Conservation (phyloP, 257 asterid genomes). For the Forsythia suspensa region DNA sequence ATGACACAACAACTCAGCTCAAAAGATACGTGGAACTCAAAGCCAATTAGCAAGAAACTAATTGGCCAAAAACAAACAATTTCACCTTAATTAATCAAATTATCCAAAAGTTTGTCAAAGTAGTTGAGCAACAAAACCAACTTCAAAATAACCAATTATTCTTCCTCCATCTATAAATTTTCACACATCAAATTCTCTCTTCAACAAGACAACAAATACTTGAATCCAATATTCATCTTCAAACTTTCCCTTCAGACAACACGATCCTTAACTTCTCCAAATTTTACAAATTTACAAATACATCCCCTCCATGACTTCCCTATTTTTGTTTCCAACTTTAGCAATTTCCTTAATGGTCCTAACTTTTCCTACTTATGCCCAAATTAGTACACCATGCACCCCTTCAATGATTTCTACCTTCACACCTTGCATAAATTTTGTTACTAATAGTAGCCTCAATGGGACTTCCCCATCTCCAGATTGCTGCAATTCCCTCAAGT, state of each 20-base stretch:
- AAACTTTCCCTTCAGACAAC: not conserved
- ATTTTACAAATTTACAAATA: not conserved
- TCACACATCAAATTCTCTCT: too few relatives aligned
- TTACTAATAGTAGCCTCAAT: slow-evolving; percentile 30
- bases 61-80: slow-evolving; percentile 2
- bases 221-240: not conserved
- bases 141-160: slow-evolving; percentile 9
- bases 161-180: slow-evolving; percentile 39
- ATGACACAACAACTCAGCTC: not conserved
- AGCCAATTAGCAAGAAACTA: not conserved
- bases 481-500: slow-evolving; percentile 70
- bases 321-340: slow-evolving; percentile 22
- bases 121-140: slow-evolving; percentile 40
- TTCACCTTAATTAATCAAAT: not conserved
- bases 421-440: slow-evolving; percentile 51
- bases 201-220: slow-evolving; percentile 1
- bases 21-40: not conserved
- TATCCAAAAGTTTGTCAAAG: slow-evolving; percentile 36
- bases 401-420: slow-evolving; percentile 58
- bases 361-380: slow-evolving; percentile 34
- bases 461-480: slow-evolving; percentile 51
- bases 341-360: slow-evolving; percentile 27
- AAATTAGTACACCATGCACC: slow-evolving; percentile 52
- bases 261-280: slow-evolving; percentile 3
- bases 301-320: slow-evolving; percentile 21